Evolutionary conservation across 306 rosid species (phyloP).

Genomic region (Elaeagnus macrophylla): DNA sequence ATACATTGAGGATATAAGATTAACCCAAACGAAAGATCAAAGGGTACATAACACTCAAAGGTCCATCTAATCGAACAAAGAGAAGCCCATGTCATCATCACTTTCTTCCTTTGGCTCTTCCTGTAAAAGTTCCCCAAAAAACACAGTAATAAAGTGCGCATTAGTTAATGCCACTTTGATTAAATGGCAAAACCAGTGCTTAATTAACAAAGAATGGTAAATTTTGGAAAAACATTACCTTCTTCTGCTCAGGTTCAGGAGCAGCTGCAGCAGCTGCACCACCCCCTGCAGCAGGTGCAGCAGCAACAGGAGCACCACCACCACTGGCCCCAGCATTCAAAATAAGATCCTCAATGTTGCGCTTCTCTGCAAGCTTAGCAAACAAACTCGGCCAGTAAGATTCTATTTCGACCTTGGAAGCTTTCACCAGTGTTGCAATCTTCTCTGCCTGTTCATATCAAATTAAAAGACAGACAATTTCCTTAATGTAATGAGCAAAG

Average conservation of each 20-base stretch:
- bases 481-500: too few species aligned
- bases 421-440: slow-evolving; percentile 43
- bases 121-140: too few species aligned
- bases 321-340: slow-evolving; percentile 43
- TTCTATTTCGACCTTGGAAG: slow-evolving; percentile 45
- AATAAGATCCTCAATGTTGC: slow-evolving; percentile 48
- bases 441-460: slow-evolving; percentile 44
- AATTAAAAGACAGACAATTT: background rate
- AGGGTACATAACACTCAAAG: too few species aligned
- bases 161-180: too few species aligned
- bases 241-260: slow-evolving; percentile 51
- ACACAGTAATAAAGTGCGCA: too few species aligned
- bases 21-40: too few species aligned
- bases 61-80: too few species aligned
- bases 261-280: slow-evolving; percentile 30
- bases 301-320: slow-evolving; percentile 34
- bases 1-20: too few species aligned
- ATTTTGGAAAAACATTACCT: slow-evolving; percentile 26
- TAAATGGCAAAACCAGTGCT: too few species aligned
- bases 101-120: too few species aligned
- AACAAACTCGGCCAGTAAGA: slow-evolving; percentile 66
- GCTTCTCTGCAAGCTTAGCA: slow-evolving; percentile 60
- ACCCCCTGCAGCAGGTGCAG: slow-evolving; percentile 27
- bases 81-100: too few species aligned
- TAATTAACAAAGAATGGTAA: too few species aligned